Base-by-base conservation (phyloP, 352 stramenopile species). In the Blastocystis sp. region DNA sequence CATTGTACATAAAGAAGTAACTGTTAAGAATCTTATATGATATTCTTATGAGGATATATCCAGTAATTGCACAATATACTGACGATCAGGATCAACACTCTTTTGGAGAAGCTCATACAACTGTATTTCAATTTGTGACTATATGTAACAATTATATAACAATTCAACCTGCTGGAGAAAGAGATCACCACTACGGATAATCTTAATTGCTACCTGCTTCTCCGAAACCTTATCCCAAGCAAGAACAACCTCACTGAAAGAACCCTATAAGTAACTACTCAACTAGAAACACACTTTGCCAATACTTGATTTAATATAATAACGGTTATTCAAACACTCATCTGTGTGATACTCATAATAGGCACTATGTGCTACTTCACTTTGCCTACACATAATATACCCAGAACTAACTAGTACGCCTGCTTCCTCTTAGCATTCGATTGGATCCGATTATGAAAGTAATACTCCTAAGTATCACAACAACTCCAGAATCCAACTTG, bases 201-300 rank as follows among this genome's bases (percentile, higher is more conserved):
- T 93, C 90, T 95, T 95, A 69, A 95, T 88, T 0, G 92, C 92
- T 2, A 95, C 92, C 14, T 92, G 90, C 46, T 90, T 89, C 66
- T 91, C 88, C n/a, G 89, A 91, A 69, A 89, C 78, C 80, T 93
- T 91, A 80, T 94, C 92, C 0, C 92, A 66, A 73, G 92, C 94
- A 69, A 89, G 90, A 4, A 95, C 90, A 42, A 95, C 92, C 74
- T 95, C 92, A 0, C 92, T 92, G 83, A 95, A 95, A 0, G 92
- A 94, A 7, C 92, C 92, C 16, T 90, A 88, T 0, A 92, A 92
- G 14, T 61, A n/a, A 58, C 39, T 61, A 27, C 27, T 42, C 58
- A 32, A 37, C 39, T 19, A n/a, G 12, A 61, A n/a, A 42, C 2
- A 16, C 9, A 80, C 69, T 63, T 80, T 80, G 3, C 69, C 69